Evolutionary conservation across 108 stramenopile species (phyloP).

Genomic region (Skeletonema menzelii): DNA sequence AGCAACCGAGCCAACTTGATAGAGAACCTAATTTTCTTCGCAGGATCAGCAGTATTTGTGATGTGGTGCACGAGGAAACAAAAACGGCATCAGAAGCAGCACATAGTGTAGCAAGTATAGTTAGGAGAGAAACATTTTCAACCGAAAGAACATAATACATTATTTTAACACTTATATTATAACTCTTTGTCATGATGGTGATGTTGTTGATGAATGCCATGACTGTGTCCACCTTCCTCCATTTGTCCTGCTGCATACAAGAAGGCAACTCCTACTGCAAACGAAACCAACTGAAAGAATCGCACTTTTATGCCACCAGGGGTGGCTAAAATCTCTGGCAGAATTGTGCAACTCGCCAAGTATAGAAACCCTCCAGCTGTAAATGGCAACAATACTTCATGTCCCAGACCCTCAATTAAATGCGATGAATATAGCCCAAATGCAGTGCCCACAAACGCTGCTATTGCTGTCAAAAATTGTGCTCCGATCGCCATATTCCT

Average conservation of each 20-base stretch:
- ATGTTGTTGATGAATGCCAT: conserved; percentile 31
- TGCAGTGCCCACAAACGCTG: conserved; percentile 79
- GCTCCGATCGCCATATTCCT: conserved; percentile 75
- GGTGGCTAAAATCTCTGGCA: conserved; percentile 76
- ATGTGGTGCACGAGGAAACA: conserved; percentile 28
- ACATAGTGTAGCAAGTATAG: background rate
- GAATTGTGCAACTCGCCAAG: conserved; percentile 70
- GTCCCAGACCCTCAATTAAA: conserved; percentile 39
- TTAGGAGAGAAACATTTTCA: background rate
- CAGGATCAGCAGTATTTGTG: conserved; percentile 5
- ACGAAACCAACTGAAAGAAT: conserved; percentile 53
- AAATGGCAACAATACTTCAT: conserved; percentile 61
- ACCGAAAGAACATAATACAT: background rate
- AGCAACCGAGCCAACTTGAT: conserved; percentile 8
- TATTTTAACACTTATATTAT: background rate
- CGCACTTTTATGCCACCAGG: conserved; percentile 41
- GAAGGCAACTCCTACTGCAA: conserved; percentile 72
- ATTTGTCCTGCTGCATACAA: conserved; percentile 68
- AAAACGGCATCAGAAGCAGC: background rate
- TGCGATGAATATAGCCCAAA: conserved; percentile 60
- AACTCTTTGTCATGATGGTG: conserved; percentile 33
- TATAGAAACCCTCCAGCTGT: conserved; percentile 92
- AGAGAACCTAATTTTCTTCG: conserved; percentile 21
- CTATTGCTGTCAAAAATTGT: conserved; percentile 86
- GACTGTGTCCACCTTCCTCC: conserved; percentile 48